Evolutionary conservation across 345 rosid species (phyloP), one percentile per base, ranked within the genome.

Genomic region (Adansonia digitata): DNA sequence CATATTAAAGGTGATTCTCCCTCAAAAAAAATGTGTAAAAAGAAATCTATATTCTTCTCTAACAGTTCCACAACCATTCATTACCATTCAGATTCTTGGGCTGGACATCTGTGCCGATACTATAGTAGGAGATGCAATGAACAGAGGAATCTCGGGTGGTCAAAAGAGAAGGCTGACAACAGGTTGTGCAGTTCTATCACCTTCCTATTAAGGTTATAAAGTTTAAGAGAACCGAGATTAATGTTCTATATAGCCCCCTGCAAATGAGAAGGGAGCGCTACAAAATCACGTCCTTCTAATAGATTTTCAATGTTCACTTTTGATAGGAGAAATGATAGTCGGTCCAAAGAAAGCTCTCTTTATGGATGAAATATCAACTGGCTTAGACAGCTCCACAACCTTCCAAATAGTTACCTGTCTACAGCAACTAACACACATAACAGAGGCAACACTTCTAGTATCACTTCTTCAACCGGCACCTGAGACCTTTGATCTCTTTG

Each of bases 401-500:
- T 89, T 86, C 69, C 93, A 88, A 79, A 89, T 92, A 27, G 81
- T 86, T 53, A 85, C 85, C 45, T 92, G 87, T 74, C 76, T 90
- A 2, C 90, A 86, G 73, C 97, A 92, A 71, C 69, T 85, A 35
- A 81, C 87, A n/a, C 95, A 89, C 78, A 86, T 89, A 65, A 81
- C 83, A 3, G 81, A 85, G 5, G 83, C 87, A 20, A 86, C 97
- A 0, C 72, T 83, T 13, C 61, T 92, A 77, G 80, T 90, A 48
- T 82, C 94, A 45, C 92, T 90, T 64, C 92, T 92, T 43, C 95
- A 92, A 80, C 94, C 95, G 9, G 85, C 94, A 73, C 94, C 97
- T 0, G 97, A 92, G 78, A 88, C 94, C 1, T 89, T 82, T 63
- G 87, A 89, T 74, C 88, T 92, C 43, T 92, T 90, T 46, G 95